phyloP scores from a whole-genome alignment of 768 basidiomycete species.

The Nidularia pulvinata region DNA sequence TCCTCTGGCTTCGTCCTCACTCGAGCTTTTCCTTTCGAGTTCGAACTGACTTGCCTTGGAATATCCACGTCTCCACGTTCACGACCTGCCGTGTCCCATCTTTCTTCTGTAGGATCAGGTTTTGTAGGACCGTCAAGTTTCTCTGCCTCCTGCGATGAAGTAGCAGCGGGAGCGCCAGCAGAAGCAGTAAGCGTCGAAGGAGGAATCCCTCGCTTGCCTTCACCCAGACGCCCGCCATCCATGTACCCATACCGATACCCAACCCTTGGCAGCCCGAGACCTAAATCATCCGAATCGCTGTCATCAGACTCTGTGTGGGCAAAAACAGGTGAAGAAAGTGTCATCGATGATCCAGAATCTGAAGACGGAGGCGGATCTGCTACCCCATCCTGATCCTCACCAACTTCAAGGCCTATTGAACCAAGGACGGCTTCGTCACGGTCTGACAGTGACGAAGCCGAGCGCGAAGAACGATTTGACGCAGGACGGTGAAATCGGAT shows the following conservation, averaged over 20 bases:
- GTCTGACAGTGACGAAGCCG: background rate
- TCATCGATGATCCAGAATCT: background rate
- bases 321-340: conserved; percentile 3
- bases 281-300: conserved; percentile 7
- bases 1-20: conserved; percentile 14
- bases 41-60: background rate
- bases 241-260: conserved; percentile 10
- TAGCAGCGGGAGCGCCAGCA: no score
- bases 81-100: background rate
- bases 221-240: no score
- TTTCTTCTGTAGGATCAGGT: background rate
- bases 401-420: background rate
- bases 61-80: background rate
- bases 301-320: conserved; percentile 4
- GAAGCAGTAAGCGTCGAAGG: no score
- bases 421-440: background rate
- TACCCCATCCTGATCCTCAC: background rate
- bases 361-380: background rate
- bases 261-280: background rate
- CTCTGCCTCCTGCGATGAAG: no score
- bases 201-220: no score
- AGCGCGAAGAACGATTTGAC: background rate
- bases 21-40: conserved; percentile 2
- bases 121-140: background rate
- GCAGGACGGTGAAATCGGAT: background rate